A percentile compares a stretch with the other conserved stretches of the same genome.
These are phyloP conservation scores for Aegilops bicornis DNA, from an alignment of 176 grass and related monocot genomes.

Conservation along the genomic window DNA sequence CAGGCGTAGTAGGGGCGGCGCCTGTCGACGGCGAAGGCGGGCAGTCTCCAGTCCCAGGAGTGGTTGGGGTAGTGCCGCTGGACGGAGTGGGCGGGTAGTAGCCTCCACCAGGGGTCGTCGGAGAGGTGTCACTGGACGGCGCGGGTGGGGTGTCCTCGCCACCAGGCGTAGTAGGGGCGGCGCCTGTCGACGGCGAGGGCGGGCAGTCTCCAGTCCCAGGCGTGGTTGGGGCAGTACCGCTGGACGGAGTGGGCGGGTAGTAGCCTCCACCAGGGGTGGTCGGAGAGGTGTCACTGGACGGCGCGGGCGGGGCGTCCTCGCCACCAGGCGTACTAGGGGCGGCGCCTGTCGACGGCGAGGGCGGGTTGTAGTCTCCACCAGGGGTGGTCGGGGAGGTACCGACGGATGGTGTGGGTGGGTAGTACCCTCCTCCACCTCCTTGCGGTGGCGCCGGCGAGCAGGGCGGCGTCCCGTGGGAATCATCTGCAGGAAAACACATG, in stretches of 20 bases:
- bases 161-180: background rate
- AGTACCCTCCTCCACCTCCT: slow-evolving; percentile 12
- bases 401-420: background rate
- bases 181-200: background rate
- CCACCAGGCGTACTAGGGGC: slow-evolving; percentile 10
- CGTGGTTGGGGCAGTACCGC: background rate
- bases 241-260: slow-evolving; percentile 1
- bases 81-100: slow-evolving; percentile 4
- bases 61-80: background rate
- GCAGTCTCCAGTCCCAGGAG: background rate
- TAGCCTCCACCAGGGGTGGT: background rate
- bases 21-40: slow-evolving; percentile 15
- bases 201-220: background rate
- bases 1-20: background rate
- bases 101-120: background rate
- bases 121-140: background rate
- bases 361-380: slow-evolving; percentile 14
- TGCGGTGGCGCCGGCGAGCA: slow-evolving; percentile 24
- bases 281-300: slow-evolving; percentile 8
- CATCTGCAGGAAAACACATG: background rate
- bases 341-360: slow-evolving; percentile 13
- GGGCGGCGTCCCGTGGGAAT: background rate
- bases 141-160: background rate
- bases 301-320: background rate
- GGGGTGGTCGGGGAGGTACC: slow-evolving; percentile 6